Conservation (phyloP, 768 basidiomycete genomes). For the Leccinum subtestaceum region DNA sequence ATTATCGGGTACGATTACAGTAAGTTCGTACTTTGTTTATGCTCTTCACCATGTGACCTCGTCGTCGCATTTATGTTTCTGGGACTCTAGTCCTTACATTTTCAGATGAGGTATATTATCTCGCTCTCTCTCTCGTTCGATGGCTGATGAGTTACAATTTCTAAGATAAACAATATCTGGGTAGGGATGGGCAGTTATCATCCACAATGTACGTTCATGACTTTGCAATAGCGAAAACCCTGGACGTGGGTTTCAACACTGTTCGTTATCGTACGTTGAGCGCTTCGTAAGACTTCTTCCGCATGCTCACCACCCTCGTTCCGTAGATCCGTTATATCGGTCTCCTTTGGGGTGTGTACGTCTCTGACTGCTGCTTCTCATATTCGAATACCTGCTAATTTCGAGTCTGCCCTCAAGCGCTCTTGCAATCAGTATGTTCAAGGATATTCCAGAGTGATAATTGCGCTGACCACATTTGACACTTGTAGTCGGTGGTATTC, state of each 20-base stretch:
- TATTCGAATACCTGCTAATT: not conserved
- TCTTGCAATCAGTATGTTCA: not conserved
- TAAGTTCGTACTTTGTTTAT: not conserved
- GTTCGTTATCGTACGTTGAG: not conserved
- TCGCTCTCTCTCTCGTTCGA: not conserved
- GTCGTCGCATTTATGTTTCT: not conserved
- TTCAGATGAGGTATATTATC: slow-evolving; percentile 8
- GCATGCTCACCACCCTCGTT: not conserved
- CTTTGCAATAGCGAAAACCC: not conserved
- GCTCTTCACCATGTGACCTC: not conserved
- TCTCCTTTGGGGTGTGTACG: not conserved
- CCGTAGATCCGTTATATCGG: not conserved
- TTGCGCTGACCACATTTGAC: not conserved
- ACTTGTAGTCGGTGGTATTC: not conserved
- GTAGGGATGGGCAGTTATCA: not conserved
- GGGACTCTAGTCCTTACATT: slow-evolving; percentile 12
- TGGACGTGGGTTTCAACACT: slow-evolving; percentile 1
- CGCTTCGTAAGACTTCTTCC: not conserved
- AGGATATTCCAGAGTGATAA: not conserved
- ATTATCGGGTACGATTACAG: slow-evolving; percentile 17
- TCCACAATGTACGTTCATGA: not conserved
- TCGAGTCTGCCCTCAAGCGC: not conserved
- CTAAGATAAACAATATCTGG: slow-evolving; percentile 7
- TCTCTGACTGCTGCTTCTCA: not conserved
- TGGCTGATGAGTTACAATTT: not conserved